Conservation (phyloP, 2,329 filamentous ascomycete species). For the Aspergillus floridensis region DNA sequence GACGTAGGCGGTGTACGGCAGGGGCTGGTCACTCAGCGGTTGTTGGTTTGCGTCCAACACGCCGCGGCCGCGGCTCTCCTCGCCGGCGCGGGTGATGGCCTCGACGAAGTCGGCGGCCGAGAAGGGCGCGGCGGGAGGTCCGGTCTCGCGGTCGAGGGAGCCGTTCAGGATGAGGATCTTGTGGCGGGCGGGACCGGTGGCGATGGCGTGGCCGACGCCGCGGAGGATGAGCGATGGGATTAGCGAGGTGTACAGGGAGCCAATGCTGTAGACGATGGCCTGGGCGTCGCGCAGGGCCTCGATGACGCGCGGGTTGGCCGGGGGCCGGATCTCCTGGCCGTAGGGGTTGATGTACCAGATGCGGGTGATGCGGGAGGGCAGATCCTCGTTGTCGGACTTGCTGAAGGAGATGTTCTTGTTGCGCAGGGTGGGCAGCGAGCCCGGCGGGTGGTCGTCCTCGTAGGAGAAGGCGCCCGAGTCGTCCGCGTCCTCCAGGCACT, state of each 20-base stretch:
- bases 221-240: conserved; percentile 77
- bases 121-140: conserved; percentile 63
- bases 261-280: conserved; percentile 84
- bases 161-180: conserved; percentile 87
- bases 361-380: conserved; percentile 72
- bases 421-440: conserved; percentile 74
- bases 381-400: conserved; percentile 75
- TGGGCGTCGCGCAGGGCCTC: conserved; percentile 63
- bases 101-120: conserved; percentile 77
- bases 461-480: conserved; percentile 36
- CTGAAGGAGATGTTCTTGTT: conserved; percentile 79
- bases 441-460: conserved; percentile 48
- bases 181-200: conserved; percentile 52
- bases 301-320: conserved; percentile 77
- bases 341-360: conserved; percentile 99
- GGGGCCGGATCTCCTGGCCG: conserved; percentile 87
- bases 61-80: conserved; percentile 59
- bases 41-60: background rate
- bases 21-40: conserved; percentile 10
- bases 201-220: conserved; percentile 67
- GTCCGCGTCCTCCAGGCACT: conserved; percentile 30
- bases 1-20: conserved; percentile 66
- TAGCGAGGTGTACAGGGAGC: conserved; percentile 88
- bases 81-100: conserved; percentile 72
- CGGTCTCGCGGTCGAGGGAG: conserved; percentile 80